These are phyloP conservation scores for Guadua angustifolia DNA, from an alignment of 176 grass and related monocot species.

Conservation along the genomic window DNA sequence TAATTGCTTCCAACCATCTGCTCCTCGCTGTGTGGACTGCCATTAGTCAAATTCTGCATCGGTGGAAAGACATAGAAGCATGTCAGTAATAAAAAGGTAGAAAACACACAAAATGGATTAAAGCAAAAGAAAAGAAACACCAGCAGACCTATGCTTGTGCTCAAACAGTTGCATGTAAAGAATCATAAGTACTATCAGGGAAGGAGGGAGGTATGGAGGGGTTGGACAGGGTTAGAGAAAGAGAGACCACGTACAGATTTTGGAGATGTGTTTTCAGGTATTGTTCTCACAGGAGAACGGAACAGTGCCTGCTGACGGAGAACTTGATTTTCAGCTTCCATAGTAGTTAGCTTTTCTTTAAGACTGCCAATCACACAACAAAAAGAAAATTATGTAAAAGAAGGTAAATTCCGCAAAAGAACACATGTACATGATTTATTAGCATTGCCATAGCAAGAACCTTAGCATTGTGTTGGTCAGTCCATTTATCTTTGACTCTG, in stretches of 20 bases:
- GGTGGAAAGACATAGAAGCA: slow-evolving; percentile 33
- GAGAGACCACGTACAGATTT: slow-evolving; percentile 69
- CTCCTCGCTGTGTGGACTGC: slow-evolving; percentile 46
- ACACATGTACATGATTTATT: slow-evolving; percentile 7
- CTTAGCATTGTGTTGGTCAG: slow-evolving; percentile 84
- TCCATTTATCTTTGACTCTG: slow-evolving; percentile 73
- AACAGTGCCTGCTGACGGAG: slow-evolving; percentile 71
- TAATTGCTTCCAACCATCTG: slow-evolving; percentile 61
- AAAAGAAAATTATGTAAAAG: slow-evolving; percentile 6
- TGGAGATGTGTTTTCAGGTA: slow-evolving; percentile 52
- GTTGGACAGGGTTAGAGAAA: slow-evolving; percentile 9
- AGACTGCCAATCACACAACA: slow-evolving; percentile 53
- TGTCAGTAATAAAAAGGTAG: slow-evolving; percentile 32
- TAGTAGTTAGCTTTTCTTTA: slow-evolving; percentile 81
- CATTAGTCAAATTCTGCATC: slow-evolving; percentile 73
- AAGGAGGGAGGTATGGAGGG: slow-evolving; percentile 12
- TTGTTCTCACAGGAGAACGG: slow-evolving; percentile 52
- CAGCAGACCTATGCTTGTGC: slow-evolving; percentile 20
- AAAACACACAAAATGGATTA: slow-evolving; percentile 10
- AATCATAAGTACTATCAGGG: slow-evolving; percentile 10
- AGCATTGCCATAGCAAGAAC: slow-evolving; percentile 47
- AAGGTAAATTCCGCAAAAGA: slow-evolving; percentile 25
- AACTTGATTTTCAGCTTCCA: slow-evolving; percentile 95
- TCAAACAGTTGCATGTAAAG: slow-evolving; percentile 30
- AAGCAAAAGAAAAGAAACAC: slow-evolving; percentile 2